phyloP scores from a whole-genome alignment of 257 asterid genomes.

The Verbena officinalis region DNA sequence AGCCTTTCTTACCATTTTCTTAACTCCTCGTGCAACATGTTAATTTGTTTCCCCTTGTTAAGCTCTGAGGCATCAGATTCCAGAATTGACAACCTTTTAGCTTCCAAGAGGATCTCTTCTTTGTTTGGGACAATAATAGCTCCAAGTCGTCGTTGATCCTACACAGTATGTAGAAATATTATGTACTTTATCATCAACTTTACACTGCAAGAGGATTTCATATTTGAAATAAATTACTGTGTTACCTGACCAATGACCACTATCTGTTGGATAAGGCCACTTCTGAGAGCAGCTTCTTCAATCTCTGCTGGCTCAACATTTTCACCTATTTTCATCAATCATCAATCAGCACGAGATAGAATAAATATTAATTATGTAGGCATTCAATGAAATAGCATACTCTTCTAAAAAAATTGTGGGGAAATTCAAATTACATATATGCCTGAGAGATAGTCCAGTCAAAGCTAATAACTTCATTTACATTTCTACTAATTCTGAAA shows the following conservation, averaged over 20 bases:
- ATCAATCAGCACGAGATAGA: slow-evolving; percentile 11
- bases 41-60: slow-evolving; percentile 55
- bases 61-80: slow-evolving; percentile 62
- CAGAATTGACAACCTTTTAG: slow-evolving; percentile 58
- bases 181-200: neutral
- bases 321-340: slow-evolving; percentile 59
- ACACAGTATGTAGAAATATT: slow-evolving; percentile 19
- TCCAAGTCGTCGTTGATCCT: slow-evolving; percentile 95
- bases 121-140: slow-evolving; percentile 85
- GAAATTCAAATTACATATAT: neutral
- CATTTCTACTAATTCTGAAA: slow-evolving; percentile 9
- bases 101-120: slow-evolving; percentile 65
- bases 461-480: neutral
- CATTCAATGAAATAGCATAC: slow-evolving; percentile 5
- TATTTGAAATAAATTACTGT: slow-evolving; percentile 13
- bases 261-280: slow-evolving; percentile 82
- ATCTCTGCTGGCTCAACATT: slow-evolving; percentile 91
- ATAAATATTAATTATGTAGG: neutral
- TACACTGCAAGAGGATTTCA: neutral
- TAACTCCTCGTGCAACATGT: slow-evolving; percentile 63
- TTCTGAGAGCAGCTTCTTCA: slow-evolving; percentile 90
- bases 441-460: neutral
- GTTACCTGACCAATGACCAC: slow-evolving; percentile 88
- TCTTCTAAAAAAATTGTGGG: neutral
- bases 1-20: slow-evolving; percentile 60